Base-by-base conservation (phyloP, 805 yeast genomes). In the Cyberlindnera euphorbiiphila region DNA sequence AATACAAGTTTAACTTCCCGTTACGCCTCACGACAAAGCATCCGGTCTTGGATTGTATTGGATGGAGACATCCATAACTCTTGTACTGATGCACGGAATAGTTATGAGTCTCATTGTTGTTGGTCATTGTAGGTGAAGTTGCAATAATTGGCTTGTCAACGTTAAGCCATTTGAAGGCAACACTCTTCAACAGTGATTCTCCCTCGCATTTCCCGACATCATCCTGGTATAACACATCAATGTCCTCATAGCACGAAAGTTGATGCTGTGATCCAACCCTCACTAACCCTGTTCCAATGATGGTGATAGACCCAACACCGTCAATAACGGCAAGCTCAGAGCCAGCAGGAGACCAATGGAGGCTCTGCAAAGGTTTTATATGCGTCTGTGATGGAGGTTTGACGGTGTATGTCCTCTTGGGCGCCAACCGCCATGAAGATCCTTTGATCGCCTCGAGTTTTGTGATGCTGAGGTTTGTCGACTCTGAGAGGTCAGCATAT, bases 321-420 rank as follows among this genome's bases (percentile, higher is more conserved):
- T 89, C 98, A 29, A 84, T 69, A 4, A 84, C 74, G 2, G 94
- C 94, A 32, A 93, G 68, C 53, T 89, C 95, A 39, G 84, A 78
- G 30, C 91, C 91, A 1, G 80, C 65, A 32, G 78, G 76, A 41
- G 93, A 80, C 88, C 96, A 93, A 26, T 72, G 64, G 6, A 86
- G 39, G 18, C 13, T 31, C 30, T 42, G 42, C 6, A 45, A 25
- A 3, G 29, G 17, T 4, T 28, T 15, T 4, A 41, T 11, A 6
- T 21, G 31, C 15, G 46, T 47, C 14, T 53, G 55, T n/a, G 46
- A 54, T 15, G 52, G 47, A 14, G 53, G 45, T 24, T 37, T 51
- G 14, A 54, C 45, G 29, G 43, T 44, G 25, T 46, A 50, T 5
- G 54, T 45, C 29, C 37, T 49, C 44, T 42, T 50, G 34, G 54